Percentiles rank a stretch among this genome's conserved stretches.
phyloP scores from a whole-genome alignment of 163 green algal genomes.

The Prototheca stagnorum region DNA sequence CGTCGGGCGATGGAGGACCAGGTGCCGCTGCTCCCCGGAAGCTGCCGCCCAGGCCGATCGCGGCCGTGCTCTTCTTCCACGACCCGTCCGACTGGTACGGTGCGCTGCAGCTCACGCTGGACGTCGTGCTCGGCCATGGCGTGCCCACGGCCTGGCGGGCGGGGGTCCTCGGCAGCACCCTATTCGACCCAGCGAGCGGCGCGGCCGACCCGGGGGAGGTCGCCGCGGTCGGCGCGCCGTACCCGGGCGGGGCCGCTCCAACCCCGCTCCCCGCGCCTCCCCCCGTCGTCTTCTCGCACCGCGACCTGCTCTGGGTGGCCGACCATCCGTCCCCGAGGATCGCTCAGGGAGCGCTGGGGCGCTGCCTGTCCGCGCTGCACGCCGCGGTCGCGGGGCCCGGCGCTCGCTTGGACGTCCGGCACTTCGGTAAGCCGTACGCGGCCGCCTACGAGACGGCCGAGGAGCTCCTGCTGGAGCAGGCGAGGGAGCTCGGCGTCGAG shows the following conservation, averaged over 20 bases:
- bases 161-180: neutral
- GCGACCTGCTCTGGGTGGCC: slow-evolving; percentile 54
- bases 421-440: slow-evolving; percentile 62
- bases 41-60: slow-evolving; percentile 2
- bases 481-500: slow-evolving; percentile 23
- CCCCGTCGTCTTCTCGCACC: slow-evolving; percentile 53
- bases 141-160: slow-evolving; percentile 22
- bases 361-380: slow-evolving; percentile 36
- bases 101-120: slow-evolving; percentile 54
- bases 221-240: neutral
- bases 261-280: slow-evolving; percentile 4
- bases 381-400: slow-evolving; percentile 26
- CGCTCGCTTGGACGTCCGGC: slow-evolving; percentile 13
- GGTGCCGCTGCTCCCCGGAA: neutral
- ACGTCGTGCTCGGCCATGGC: slow-evolving; percentile 40
- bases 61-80: slow-evolving; percentile 46
- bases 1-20: too few relatives aligned
- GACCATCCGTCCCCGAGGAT: slow-evolving; percentile 44
- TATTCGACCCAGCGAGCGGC: neutral
- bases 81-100: slow-evolving; percentile 39
- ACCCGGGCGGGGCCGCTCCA: neutral
- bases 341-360: slow-evolving; percentile 58
- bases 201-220: too few relatives aligned
- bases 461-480: slow-evolving; percentile 36
- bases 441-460: slow-evolving; percentile 47